These are phyloP conservation scores for Tillandsia leiboldiana DNA, from an alignment of 176 grass and related monocot species.

Conservation along the genomic window DNA sequence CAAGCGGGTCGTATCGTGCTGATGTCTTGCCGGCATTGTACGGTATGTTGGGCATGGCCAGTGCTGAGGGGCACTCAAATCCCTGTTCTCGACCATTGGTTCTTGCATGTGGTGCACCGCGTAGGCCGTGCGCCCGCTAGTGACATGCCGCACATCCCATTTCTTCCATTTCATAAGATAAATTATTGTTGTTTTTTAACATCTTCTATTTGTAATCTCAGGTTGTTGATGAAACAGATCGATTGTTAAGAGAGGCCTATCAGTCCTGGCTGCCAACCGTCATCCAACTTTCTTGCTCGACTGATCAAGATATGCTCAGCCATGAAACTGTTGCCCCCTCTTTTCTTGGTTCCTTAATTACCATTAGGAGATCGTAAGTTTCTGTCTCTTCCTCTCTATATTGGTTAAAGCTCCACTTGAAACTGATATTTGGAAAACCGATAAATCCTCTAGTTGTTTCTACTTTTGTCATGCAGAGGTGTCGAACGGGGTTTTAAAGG, in stretches of 20 bases:
- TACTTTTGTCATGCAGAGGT: conserved; percentile 40
- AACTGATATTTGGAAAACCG: conserved; percentile 1
- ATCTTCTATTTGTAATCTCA: conserved; percentile 12
- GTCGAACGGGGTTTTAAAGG: conserved; percentile 74
- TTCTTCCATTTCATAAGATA: neutral
- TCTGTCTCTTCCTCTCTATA: conserved; percentile 1
- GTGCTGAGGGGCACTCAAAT: no score
- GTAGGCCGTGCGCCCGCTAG: no score
- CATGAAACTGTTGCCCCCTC: conserved; percentile 19
- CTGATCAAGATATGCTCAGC: conserved; percentile 24
- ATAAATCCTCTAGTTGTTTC: conserved; percentile 12
- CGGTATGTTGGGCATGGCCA: no score
- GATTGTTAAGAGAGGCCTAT: conserved; percentile 82
- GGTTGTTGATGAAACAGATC: conserved; percentile 93
- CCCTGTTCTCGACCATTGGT: no score
- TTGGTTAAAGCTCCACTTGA: neutral
- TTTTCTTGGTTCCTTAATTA: conserved; percentile 44
- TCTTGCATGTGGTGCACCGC: no score
- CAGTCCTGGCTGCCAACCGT: conserved; percentile 89
- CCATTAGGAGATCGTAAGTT: conserved; percentile 74
- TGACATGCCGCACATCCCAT: neutral
- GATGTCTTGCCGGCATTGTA: no score
- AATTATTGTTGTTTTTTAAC: conserved; percentile 15
- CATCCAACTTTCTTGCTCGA: conserved; percentile 46
- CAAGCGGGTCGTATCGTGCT: no score